Base-by-base conservation (phyloP, 805 yeast genomes). In the Candida patagonica region DNA sequence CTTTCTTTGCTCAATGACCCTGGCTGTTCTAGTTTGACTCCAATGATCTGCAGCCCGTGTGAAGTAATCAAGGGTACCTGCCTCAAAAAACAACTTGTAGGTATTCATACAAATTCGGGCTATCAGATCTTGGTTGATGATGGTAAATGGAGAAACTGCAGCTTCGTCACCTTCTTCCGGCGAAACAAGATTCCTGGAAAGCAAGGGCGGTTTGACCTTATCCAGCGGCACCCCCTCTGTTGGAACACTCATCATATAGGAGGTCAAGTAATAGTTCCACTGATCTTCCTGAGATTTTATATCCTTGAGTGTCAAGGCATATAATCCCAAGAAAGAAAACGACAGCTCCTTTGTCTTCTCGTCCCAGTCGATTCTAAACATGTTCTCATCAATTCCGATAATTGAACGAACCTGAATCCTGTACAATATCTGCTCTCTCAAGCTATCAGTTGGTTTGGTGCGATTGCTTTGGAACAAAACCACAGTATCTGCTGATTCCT, bases 251-350 rank as follows among this genome's bases (percentile, higher is more conserved):
- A 92, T 81, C 31, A 88, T 74, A 59, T 82, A 92, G 31, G 94
- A 83, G 0, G 97, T 89, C 37, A 92, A 72, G 56, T 92, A 92
- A 64, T 92, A 89, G 57, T 86, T 88, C 82, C 95, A 92, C 53
- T 74, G 75, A 48, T 85, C 94, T 51, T 83, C 89, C 2, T 77
- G 74, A 17, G 78, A 72, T 50, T 69, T 67, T 8, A 72, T 68
- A 47, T 83, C 84, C 43, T 79, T 79, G 54, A 88, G 70, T 0
- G 97, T 88, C 51, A 88, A 65, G 56, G 89, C 97, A 13, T 42
- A 46, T 31, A 41, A 44, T 7, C 89, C 88, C 41, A 92, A 78
- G 60, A 81, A 86, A 53, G 86, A 89, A 47, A 94, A 78, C 40
- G 73, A 71, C 12, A 82, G 80, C 37, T 67, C 63, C 33, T 66